Conservation (phyloP, 257 asterid species). For the Dorcoceras hygrometricum region DNA sequence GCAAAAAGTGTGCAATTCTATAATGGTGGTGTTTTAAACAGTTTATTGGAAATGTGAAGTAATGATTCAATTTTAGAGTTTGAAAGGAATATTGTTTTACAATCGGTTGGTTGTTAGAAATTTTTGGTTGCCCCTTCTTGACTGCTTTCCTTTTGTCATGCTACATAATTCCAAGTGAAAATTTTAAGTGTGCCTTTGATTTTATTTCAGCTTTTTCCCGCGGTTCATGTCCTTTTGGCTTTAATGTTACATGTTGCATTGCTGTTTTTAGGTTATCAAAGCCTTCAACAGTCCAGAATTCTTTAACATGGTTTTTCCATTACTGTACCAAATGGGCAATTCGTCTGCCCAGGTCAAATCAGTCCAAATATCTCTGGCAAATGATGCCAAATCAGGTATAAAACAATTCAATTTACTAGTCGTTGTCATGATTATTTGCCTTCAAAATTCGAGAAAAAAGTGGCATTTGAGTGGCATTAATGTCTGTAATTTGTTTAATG, state of each 20-base stretch:
- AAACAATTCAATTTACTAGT: slow-evolving; percentile 20
- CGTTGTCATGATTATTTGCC: slow-evolving; percentile 17
- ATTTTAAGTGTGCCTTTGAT: not conserved
- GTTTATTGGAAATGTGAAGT: not conserved
- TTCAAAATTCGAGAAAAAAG: not conserved
- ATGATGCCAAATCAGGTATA: slow-evolving; percentile 61
- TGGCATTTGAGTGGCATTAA: slow-evolving; percentile 18
- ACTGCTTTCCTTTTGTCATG: slow-evolving; percentile 3
- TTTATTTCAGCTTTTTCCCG: slow-evolving; percentile 10
- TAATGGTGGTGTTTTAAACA: not conserved
- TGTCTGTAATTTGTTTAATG: not conserved
- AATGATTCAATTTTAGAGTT: not conserved
- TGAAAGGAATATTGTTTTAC: not conserved
- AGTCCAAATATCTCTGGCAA: slow-evolving; percentile 37
- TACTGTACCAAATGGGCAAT: slow-evolving; percentile 65
- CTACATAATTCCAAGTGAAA: slow-evolving; percentile 1
- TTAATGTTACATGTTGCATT: slow-evolving; percentile 25
- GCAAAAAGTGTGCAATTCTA: not conserved
- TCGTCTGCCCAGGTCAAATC: slow-evolving; percentile 35
- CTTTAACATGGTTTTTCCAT: slow-evolving; percentile 65
- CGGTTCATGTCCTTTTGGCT: slow-evolving; percentile 23
- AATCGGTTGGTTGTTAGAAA: not conserved
- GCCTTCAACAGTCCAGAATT: slow-evolving; percentile 72
- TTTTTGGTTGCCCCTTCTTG: not conserved
- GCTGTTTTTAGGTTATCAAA: slow-evolving; percentile 59